Percentiles rank a stretch among this genome's conserved stretches.
Conservation (phyloP, 768 basidiomycete genomes). For the Hypholoma sublateritium region DNA sequence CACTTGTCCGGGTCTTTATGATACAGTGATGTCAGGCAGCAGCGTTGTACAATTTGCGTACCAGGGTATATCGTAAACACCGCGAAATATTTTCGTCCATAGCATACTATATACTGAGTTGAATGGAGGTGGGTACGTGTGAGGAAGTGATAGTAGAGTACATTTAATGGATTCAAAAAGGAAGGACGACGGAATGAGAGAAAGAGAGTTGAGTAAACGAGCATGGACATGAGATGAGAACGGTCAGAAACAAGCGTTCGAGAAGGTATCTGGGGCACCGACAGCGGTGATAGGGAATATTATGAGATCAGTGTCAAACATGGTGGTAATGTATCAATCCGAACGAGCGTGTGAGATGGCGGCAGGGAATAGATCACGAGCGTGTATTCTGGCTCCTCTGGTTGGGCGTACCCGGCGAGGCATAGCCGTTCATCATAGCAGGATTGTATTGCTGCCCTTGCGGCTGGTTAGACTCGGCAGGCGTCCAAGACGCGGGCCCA, state of each 20-base stretch:
- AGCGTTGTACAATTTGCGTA: constrained; percentile 7
- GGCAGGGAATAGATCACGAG: neutral
- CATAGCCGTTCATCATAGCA: constrained; percentile 44
- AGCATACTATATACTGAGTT: constrained; percentile 42
- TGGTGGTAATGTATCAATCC: constrained; percentile 4
- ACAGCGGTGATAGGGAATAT: constrained; percentile 19
- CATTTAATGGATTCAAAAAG: constrained; percentile 46
- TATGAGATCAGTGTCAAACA: constrained; percentile 17
- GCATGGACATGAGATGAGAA: neutral
- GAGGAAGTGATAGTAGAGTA: constrained; percentile 51
- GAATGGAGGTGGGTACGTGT: constrained; percentile 20
- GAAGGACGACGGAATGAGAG: neutral
- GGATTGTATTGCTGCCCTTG: constrained; percentile 34
- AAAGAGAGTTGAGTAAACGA: constrained; percentile 1
- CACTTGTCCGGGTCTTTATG: neutral
- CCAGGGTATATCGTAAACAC: constrained; percentile 58
- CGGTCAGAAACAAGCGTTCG: constrained; percentile 7
- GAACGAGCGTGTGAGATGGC: constrained; percentile 14
- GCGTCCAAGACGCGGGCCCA: constrained; percentile 32
- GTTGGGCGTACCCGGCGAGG: constrained; percentile 39
- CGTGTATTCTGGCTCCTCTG: constrained; percentile 23
- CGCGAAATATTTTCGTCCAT: constrained; percentile 61
- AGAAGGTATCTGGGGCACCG: constrained; percentile 16
- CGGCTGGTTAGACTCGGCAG: constrained; percentile 28
- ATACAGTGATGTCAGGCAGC: constrained; percentile 6